Evolutionary conservation across 2,329 filamentous ascomycete species (phyloP), one percentile per base, ranked within the genome.

Genomic region (Chaetomiaceae sp.): DNA sequence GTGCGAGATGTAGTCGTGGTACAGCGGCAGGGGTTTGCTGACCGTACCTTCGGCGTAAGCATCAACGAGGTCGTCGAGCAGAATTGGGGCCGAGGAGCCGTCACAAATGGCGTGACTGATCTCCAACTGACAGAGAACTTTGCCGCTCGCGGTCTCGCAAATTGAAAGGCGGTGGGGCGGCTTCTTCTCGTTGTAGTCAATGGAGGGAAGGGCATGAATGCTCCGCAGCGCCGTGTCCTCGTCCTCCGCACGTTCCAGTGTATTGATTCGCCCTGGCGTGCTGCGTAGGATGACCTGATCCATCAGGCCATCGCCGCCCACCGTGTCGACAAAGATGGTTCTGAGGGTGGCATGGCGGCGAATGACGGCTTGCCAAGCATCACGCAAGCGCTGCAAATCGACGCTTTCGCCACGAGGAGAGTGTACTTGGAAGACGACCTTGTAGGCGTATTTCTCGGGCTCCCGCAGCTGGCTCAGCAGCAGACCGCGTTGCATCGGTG

Each of bases 91-190:
- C 0, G 74, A 76, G 22, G 64, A 67, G 1, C 73, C 74, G 57
- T 78, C 74, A 59, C 68, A 71, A 18, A 73, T 69, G 5, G 68
- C 69, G 52, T 77, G 74, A 50, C 69, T 75, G 52, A 68, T 59
- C 15, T 67, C 64, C 9, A 68, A 45, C 20, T 54, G 57, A 33
- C 58, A 59, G 33, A 55, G 48, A 3, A 55, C 33, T 37, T 47
- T 19, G 9, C 54, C 42, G 4, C 4, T 33, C 4, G 27, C 11
- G 6, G 38, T 39, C n/a, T 19, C 46, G 41, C 48, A 57, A 22
- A 58, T 17, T 1, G 50, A 33, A 24, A 58, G 49, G 1, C 51
- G 45, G 19, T 58, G 56, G 1, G 51, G 43, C 5, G 56, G 56
- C 33, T 42, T 51, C 38, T 53, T 54, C 6, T 53, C 51, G 37